Evolutionary conservation across 2,329 filamentous ascomycete genomes (phyloP), one percentile per base, ranked within the genome.

Genomic region (Parastagonospora nodorum): DNA sequence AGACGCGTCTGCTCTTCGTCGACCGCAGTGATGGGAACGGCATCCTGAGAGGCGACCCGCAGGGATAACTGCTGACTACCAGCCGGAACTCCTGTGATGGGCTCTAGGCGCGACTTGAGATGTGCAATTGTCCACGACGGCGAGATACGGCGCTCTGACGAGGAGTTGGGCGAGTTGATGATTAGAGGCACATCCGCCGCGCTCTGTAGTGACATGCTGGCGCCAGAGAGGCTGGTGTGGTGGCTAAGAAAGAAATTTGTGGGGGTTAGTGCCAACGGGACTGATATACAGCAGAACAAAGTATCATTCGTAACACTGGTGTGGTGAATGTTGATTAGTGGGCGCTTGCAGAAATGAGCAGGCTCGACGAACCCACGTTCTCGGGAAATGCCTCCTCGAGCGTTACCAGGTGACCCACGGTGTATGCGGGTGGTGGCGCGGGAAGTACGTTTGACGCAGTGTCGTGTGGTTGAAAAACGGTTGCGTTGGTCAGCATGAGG

Each of bases 61-160:
- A 97, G 80, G 28, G 80, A 86, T 55, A 99, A 82, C 55, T 80
- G 84, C 74, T 97, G 94, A 53, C 82, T 86, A 28, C 82, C 83
- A 9, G 92, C 89, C 12, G 94, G 93, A 32, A 97, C 86, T 55
- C 94, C 94, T 2, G 93, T 97, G 75, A 97, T 87, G 55, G 91
- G 88, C 75, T 97, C 93, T 44, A 99, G 86, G 74, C 94, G 95
- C 45, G 82, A 77, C 78, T 93, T 96, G 65, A 97, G 82, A 66
- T 90, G 87, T 48, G 83, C 81, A 69, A 99, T 88, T 55, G 88
- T 88, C 94, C 94, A 99, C 61, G 92, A 88, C 11, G 93, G 93
- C 24, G 90, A 93, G 72, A 97, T 86, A 61, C 94, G 90, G 55
- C 93, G 89, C 77, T 99, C 94, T 44, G 91, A 92, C 42, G 87